Evolutionary conservation across 2,329 filamentous ascomycete genomes (phyloP).

Genomic region (Acarospora socialis): DNA sequence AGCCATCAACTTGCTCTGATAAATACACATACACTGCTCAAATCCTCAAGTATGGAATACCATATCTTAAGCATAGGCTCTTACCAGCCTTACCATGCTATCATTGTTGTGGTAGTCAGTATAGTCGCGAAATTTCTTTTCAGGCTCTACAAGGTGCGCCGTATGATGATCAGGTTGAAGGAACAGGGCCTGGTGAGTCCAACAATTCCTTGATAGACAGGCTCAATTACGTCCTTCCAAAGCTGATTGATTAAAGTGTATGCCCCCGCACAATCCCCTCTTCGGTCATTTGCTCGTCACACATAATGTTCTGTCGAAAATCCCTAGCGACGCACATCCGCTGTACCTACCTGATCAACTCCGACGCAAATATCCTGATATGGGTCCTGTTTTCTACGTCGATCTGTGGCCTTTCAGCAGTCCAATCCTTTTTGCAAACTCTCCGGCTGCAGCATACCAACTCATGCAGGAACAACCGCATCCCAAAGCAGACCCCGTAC

Average conservation of each 20-base stretch:
- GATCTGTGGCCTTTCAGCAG: slow-evolving; percentile 16
- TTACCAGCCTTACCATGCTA: neutral
- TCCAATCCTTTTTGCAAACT: slow-evolving; percentile 13
- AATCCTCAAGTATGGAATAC: too few relatives aligned
- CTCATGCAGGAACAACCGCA: slow-evolving; percentile 13
- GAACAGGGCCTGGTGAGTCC: slow-evolving; percentile 13
- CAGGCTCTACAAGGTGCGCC: slow-evolving; percentile 12
- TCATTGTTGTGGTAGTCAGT: neutral
- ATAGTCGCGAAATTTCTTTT: slow-evolving; percentile 11
- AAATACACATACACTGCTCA: too few relatives aligned
- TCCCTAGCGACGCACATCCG: slow-evolving; percentile 14
- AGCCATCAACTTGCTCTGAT: too few relatives aligned
- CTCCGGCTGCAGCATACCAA: slow-evolving; percentile 14
- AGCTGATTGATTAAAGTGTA: slow-evolving; percentile 12
- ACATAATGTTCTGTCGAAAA: slow-evolving; percentile 10
- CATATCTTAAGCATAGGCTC: too few relatives aligned
- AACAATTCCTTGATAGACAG: neutral
- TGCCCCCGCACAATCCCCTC: slow-evolving; percentile 16
- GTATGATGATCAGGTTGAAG: slow-evolving; percentile 7
- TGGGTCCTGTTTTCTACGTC: slow-evolving; percentile 16
- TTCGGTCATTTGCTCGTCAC: slow-evolving; percentile 16
- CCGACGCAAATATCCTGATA: slow-evolving; percentile 13
- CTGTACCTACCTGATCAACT: slow-evolving; percentile 15
- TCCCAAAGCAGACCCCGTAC: slow-evolving; percentile 13
- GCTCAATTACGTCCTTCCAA: neutral